A percentile compares a stretch with the other conserved stretches of the same genome.
Conservation (phyloP, 2,329 filamentous ascomycete genomes). For the Pseudophaeomoniella oleicola region DNA sequence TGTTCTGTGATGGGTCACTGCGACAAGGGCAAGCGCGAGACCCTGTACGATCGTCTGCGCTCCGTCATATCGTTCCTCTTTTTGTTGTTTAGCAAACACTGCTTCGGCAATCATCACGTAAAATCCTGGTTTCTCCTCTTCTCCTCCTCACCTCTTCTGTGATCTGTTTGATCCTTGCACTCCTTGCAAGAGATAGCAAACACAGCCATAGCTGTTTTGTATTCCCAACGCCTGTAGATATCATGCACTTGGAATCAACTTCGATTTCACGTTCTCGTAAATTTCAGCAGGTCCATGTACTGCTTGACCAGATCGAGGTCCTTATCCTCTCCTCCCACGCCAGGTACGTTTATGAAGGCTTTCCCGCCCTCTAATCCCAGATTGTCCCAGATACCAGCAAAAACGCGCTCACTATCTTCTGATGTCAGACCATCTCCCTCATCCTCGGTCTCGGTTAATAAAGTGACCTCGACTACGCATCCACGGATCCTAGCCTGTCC, state of each 20-base stretch:
- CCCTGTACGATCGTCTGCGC: background rate
- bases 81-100: background rate
- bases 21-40: slow-evolving; percentile 6
- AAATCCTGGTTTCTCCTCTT: too few relatives aligned
- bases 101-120: too few relatives aligned
- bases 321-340: slow-evolving; percentile 10
- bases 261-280: too few relatives aligned
- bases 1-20: slow-evolving; percentile 13
- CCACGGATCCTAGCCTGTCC: background rate
- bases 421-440: background rate
- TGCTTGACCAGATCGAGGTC: slow-evolving; percentile 27
- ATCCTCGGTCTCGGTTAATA: background rate
- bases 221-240: background rate
- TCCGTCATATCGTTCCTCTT: slow-evolving; percentile 1
- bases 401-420: background rate
- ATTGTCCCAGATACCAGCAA: background rate
- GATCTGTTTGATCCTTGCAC: too few relatives aligned
- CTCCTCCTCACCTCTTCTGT: too few relatives aligned
- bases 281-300: slow-evolving; percentile 29
- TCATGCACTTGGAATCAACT: too few relatives aligned
- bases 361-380: background rate
- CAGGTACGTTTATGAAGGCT: background rate
- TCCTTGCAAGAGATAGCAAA: too few relatives aligned
- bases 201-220: too few relatives aligned
- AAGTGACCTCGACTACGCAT: background rate